Evolutionary conservation across 2,329 filamentous ascomycete genomes (phyloP), one percentile per base, ranked within the genome.

Genomic region (Beauveria pseudobassiana): DNA sequence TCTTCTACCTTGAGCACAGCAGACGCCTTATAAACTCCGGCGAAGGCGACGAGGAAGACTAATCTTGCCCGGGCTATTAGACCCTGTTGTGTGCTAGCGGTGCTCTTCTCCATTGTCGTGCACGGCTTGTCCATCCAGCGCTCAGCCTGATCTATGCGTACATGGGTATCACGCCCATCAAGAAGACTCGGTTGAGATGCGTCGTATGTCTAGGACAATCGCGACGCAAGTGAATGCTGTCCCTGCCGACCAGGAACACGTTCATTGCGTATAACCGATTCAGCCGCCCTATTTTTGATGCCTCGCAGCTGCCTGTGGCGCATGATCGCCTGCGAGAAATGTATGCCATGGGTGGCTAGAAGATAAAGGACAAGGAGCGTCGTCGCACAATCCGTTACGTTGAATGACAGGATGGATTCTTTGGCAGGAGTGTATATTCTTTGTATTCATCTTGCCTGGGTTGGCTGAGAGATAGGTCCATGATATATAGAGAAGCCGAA

Each of bases 1-100:
- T 91, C 26, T 92, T 91, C 71, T 92, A 93, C 71, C 79, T 92
- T 14, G 76, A 80, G 65, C 78, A 80, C 62, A 74, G 76, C 2
- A 70, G 71, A 7, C 71, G 78, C 14, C 67, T 80, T n/a, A n/a
- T n/a, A n/a, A n/a, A n/a, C n/a, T n/a, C n/a, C 0, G 71, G 69
- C 30, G 62, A 72, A 2, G 73, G 71, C 2, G 75, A 76, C 63
- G 69, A 67, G 14, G 71, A 72, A 45, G 63, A 68, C 68, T 0
- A 66, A 72, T 43, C 65, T 80, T 10, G 63, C 77, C n/a, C 70
- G 72, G 1, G 74, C 73, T 3, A 69, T 77, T 2, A 67, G 51
- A 3, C 61, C 61, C 20, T 4, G 55, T 59, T n/a, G 61, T 52
- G 30, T 63, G 61, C 54, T 65, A 51, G 62, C 64, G 26, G 64